Evolutionary conservation across 768 basidiomycete species (phyloP).

Genomic region (Neoboletus magnificus): DNA sequence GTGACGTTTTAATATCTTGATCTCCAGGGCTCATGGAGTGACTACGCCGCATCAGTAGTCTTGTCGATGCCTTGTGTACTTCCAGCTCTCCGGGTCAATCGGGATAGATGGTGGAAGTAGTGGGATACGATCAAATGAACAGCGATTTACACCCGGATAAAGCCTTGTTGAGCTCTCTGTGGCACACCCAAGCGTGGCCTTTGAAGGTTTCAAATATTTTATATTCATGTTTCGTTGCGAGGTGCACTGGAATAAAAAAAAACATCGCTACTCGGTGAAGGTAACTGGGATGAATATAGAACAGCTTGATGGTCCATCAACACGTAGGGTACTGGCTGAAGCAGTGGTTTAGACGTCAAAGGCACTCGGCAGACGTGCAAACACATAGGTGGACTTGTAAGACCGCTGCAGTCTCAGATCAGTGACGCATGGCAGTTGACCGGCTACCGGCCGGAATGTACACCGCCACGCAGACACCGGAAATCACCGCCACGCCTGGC

Average conservation of each 20-base stretch:
- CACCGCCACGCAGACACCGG: constrained; percentile 11
- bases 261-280: no score
- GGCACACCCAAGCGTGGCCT: neutral
- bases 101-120: neutral
- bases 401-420: neutral
- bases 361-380: neutral
- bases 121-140: neutral
- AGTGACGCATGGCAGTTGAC: neutral
- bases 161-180: neutral
- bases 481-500: constrained; percentile 9
- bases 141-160: neutral
- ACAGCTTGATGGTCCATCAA: neutral
- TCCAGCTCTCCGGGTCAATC: neutral
- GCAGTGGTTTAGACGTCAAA: neutral
- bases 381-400: neutral
- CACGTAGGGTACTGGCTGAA: neutral
- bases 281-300: neutral
- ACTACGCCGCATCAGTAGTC: neutral
- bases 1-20: neutral
- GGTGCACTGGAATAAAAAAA: neutral
- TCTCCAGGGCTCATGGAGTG: neutral
- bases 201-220: neutral
- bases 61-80: neutral
- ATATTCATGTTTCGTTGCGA: neutral
- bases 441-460: constrained; percentile 1